Evolutionary conservation across 306 rosid species (phyloP), one percentile per base, ranked within the genome.

Genomic region (Trichosanthes cucumerina): DNA sequence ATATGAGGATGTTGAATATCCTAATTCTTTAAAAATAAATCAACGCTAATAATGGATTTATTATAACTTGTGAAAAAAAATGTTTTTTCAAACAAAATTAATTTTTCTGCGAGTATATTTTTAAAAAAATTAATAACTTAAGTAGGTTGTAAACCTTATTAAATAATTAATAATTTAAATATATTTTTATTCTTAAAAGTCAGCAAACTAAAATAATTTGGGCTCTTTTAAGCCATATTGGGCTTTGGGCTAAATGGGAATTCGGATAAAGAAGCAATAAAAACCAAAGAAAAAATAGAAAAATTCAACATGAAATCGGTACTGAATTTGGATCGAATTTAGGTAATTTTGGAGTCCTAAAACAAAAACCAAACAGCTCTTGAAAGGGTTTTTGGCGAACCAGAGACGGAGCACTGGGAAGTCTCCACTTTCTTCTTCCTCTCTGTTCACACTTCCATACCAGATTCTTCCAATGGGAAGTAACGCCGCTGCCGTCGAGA

Each of bases 401-500:
- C 41, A 31, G 36, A 58, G 64, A 52, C 75, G 54, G 21, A 68
- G 47, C 26, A 73, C 57, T 49, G 58, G 59, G 43, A 76, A 43
- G 4, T 58, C 33, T 13, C 11, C 15, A 52, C 63, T 57, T 43
- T 31, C 64, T 28, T 33, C 52, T 68, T 70, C 59, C 3, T 58
- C 31, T 41, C 24, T 18, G 34, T n/a, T 75, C 79, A 5, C 65
- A 31, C 11, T 13, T 50, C 31, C 18, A 5, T 36, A 21, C 33
- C 4, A 33, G n/a, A 71, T 43, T 46, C 13, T 71, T 71, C 59
- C 38, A 79, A 91, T 89, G 96, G 93, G 86, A 23, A 89, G 86
- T 84, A 83, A 91, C n/a, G 82, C 84, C 41, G 87, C 86, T 62
- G 92, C 84, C 31, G 85, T 85, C 76, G 96, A 85, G 83, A 95